phyloP scores from a whole-genome alignment of 2,329 filamentous ascomycete genomes.

The Fusarium anthophilum region DNA sequence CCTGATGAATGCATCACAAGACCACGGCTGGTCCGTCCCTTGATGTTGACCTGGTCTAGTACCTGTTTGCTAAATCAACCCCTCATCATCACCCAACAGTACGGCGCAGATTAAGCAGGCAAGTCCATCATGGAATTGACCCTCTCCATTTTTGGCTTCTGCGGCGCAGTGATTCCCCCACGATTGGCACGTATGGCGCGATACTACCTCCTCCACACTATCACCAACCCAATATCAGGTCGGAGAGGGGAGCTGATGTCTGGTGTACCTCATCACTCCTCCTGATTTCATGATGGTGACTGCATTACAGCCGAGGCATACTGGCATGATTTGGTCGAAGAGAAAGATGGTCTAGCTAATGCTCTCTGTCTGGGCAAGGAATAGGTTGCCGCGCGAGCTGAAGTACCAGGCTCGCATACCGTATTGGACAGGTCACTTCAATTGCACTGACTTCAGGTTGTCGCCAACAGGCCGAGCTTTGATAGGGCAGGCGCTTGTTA shows the following conservation, averaged over 20 bases:
- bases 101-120: neutral
- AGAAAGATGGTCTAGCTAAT: neutral
- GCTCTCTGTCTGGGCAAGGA: neutral
- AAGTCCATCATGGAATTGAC: neutral
- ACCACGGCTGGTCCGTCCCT: constrained; percentile 40
- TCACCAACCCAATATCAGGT: constrained; percentile 17
- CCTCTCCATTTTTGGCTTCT: neutral
- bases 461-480: constrained; percentile 5
- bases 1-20: constrained; percentile 36
- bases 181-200: constrained; percentile 40
- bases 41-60: constrained; percentile 14
- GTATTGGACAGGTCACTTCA: neutral
- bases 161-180: constrained; percentile 35
- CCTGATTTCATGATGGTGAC: neutral
- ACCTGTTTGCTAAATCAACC: constrained; percentile 36
- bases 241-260: constrained; percentile 28
- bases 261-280: constrained; percentile 20
- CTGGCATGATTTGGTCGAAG: neutral
- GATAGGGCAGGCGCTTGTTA: constrained; percentile 18
- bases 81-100: constrained; percentile 12
- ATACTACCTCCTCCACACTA: constrained; percentile 31
- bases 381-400: neutral
- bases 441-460: constrained; percentile 6
- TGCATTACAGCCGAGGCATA: constrained; percentile 15
- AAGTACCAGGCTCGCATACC: neutral